Conservation (phyloP, 176 grass and related monocot genomes). For the Rhipidocladum racemiflorum region DNA sequence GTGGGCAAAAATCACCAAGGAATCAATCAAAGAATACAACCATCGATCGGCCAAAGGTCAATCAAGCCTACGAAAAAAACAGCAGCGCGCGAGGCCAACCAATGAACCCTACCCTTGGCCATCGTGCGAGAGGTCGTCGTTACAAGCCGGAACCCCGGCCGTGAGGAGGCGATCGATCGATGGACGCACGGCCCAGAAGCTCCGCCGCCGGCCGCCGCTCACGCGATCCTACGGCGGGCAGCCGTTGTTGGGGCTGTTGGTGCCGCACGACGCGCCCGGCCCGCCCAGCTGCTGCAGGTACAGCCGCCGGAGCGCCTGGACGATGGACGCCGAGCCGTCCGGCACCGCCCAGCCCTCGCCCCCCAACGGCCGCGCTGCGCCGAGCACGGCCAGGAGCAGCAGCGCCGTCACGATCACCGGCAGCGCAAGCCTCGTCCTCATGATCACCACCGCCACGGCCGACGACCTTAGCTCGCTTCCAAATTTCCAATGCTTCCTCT, state of each 20-base stretch:
- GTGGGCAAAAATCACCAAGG: neutral
- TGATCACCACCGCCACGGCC: neutral
- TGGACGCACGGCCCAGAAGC: neutral
- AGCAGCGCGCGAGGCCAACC: neutral
- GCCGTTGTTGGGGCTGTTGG: constrained; percentile 52
- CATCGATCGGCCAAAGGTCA: neutral
- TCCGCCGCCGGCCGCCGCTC: neutral
- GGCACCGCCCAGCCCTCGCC: constrained; percentile 16
- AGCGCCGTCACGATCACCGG: neutral
- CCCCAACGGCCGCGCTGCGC: constrained; percentile 36
- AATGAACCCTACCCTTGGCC: neutral
- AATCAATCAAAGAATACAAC: neutral
- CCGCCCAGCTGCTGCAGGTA: constrained; percentile 44
- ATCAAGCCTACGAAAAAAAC: neutral
- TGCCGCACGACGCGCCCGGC: constrained; percentile 31
- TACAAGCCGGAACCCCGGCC: neutral
- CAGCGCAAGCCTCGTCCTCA: neutral
- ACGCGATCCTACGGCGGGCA: constrained; percentile 34
- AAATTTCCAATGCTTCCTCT: neutral
- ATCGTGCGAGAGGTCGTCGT: neutral
- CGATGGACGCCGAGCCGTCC: constrained; percentile 11
- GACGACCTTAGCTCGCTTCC: neutral
- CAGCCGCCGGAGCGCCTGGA: constrained; percentile 35
- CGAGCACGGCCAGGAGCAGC: constrained; percentile 11
- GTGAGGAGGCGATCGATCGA: neutral